Percentiles rank a stretch among this genome's conserved stretches.
Conservation (phyloP, 2,329 filamentous ascomycete genomes). For the Hymenoscyphus linearis region DNA sequence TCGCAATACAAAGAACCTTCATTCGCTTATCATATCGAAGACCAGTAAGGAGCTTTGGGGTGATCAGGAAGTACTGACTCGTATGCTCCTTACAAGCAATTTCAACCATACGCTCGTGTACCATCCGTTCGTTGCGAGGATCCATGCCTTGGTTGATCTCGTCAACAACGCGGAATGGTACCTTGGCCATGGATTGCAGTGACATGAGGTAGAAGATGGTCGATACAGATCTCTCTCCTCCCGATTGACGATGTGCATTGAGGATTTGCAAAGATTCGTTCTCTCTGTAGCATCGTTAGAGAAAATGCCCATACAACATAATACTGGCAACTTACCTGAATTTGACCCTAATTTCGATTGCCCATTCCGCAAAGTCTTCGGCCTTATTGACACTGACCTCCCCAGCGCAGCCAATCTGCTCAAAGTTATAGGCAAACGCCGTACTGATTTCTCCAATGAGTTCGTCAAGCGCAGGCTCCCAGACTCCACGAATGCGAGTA, state of each 20-base stretch:
- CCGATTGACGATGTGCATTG: slow-evolving; percentile 89
- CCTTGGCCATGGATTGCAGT: slow-evolving; percentile 85
- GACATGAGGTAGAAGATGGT: slow-evolving; percentile 99
- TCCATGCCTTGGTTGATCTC: slow-evolving; percentile 99
- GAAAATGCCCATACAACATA: slow-evolving; percentile 14
- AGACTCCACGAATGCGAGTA: slow-evolving; percentile 59
- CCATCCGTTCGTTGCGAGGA: slow-evolving; percentile 94
- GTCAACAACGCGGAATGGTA: slow-evolving; percentile 95
- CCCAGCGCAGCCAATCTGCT: slow-evolving; percentile 88
- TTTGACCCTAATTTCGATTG: slow-evolving; percentile 88
- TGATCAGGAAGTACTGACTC: slow-evolving; percentile 94
- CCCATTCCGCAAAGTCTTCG: slow-evolving; percentile 90
- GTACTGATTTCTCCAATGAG: slow-evolving; percentile 78
- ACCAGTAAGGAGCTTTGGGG: slow-evolving; percentile 84
- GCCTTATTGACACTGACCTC: slow-evolving; percentile 86
- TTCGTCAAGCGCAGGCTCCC: slow-evolving; percentile 78
- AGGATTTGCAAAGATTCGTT: slow-evolving; percentile 79
- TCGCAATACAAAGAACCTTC: slow-evolving; percentile 90
- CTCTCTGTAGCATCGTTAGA: slow-evolving; percentile 46
- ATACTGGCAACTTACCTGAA: slow-evolving; percentile 61
- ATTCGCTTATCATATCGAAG: slow-evolving; percentile 85
- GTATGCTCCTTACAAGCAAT: slow-evolving; percentile 83
- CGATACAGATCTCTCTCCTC: slow-evolving; percentile 90
- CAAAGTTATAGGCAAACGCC: slow-evolving; percentile 89
- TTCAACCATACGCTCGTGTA: slow-evolving; percentile 96